These are phyloP conservation scores for Coemansia sp. DNA, from an alignment of 192 early-diverging fungal species.

Conservation along the genomic window DNA sequence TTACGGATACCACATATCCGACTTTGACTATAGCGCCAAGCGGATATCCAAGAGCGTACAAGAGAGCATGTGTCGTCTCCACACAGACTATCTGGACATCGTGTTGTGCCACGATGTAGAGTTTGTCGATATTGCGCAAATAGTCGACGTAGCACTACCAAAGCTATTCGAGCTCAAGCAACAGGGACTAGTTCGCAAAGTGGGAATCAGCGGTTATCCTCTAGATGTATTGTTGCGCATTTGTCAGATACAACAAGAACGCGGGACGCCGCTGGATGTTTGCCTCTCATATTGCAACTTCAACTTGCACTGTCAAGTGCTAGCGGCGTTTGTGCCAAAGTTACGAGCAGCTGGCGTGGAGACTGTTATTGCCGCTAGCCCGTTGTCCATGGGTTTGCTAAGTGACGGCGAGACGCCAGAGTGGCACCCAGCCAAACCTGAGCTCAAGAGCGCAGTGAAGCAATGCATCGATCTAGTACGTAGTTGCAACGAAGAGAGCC, in stretches of 20 bases:
- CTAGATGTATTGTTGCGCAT: conserved; percentile 64
- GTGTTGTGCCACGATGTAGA: conserved; percentile 79
- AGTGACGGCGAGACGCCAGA: conserved; percentile 56
- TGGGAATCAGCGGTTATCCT: conserved; percentile 76
- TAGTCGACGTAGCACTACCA: conserved; percentile 63
- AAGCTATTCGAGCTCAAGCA: conserved; percentile 57
- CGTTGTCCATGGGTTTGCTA: conserved; percentile 74
- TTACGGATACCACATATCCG: conserved; percentile 64
- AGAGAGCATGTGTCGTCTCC: conserved; percentile 64
- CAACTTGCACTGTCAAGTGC: conserved; percentile 65
- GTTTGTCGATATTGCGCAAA: conserved; percentile 65
- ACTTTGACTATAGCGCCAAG: conserved; percentile 69
- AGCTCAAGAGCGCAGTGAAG: conserved; percentile 57
- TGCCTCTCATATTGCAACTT: conserved; percentile 75
- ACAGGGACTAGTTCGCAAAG: conserved; percentile 64
- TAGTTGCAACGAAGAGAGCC: neutral
- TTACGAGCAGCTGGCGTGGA: conserved; percentile 63
- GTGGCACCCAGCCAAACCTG: conserved; percentile 72
- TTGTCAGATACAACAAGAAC: conserved; percentile 60
- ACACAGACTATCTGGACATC: conserved; percentile 71
- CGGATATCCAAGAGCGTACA: conserved; percentile 58
- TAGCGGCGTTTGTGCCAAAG: conserved; percentile 58
- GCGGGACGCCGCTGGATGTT: conserved; percentile 63
- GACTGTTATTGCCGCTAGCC: conserved; percentile 69
- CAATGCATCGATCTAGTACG: conserved; percentile 54